These are phyloP conservation scores for Penicillium ucsense DNA, from an alignment of 495 filamentous ascomycete genomes.

Conservation along the genomic window DNA sequence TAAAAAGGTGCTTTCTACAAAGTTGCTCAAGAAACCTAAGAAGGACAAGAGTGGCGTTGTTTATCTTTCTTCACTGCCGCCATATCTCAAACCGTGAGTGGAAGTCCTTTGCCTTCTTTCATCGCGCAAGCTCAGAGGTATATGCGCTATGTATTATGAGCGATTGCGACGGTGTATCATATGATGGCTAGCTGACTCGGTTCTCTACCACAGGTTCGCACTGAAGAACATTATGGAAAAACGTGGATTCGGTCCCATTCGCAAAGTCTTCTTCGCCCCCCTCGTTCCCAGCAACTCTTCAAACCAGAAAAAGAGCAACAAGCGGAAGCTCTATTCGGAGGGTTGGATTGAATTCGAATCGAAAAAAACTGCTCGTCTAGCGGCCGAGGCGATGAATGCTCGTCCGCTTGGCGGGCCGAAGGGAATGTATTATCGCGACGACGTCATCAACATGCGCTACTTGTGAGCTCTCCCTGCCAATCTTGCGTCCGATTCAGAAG, in stretches of 20 bases:
- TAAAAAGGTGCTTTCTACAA: slow-evolving; percentile 7
- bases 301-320: slow-evolving; percentile 65
- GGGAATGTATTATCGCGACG: slow-evolving; percentile 82
- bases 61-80: slow-evolving; percentile 84
- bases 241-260: slow-evolving; percentile 60
- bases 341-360: slow-evolving; percentile 87
- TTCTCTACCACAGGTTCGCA: slow-evolving; percentile 30
- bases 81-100: slow-evolving; percentile 74
- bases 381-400: slow-evolving; percentile 78
- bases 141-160: too few relatives aligned
- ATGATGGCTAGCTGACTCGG: neutral
- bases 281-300: slow-evolving; percentile 56
- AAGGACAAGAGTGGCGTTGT: slow-evolving; percentile 39
- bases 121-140: too few relatives aligned
- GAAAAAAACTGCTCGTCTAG: slow-evolving; percentile 70
- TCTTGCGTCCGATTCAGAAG: neutral
- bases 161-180: neutral
- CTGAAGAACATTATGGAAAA: slow-evolving; percentile 66
- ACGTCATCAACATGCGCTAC: slow-evolving; percentile 83
- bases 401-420: slow-evolving; percentile 78
- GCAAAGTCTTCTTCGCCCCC: slow-evolving; percentile 79
- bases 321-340: slow-evolving; percentile 77
- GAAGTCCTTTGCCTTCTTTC: neutral
- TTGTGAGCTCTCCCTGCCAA: slow-evolving; percentile 23
- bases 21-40: slow-evolving; percentile 17